phyloP scores from a whole-genome alignment of 495 filamentous ascomycete genomes.

The Chaetomium tenue region DNA sequence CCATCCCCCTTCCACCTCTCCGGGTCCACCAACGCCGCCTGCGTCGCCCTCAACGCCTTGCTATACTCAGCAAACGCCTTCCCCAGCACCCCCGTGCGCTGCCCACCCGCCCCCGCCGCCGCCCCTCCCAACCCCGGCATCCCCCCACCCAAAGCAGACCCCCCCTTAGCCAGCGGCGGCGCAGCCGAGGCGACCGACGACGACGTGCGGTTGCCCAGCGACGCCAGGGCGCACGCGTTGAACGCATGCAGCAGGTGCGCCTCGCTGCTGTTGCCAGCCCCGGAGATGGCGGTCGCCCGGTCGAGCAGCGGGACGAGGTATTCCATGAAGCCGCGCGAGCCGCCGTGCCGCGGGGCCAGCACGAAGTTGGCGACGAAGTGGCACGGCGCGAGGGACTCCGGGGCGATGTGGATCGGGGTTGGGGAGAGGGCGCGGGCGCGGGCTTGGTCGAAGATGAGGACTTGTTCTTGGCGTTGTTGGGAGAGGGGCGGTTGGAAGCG shows the following conservation, averaged over 20 bases:
- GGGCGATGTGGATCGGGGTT: slow-evolving; percentile 32
- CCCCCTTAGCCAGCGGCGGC: neutral
- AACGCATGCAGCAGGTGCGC: slow-evolving; percentile 55
- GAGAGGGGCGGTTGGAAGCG: neutral
- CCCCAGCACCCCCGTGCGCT: slow-evolving; percentile 27
- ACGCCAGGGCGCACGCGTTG: slow-evolving; percentile 60
- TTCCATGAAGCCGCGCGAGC: slow-evolving; percentile 54
- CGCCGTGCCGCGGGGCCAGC: slow-evolving; percentile 46
- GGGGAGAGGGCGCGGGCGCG: neutral
- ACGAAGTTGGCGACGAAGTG: slow-evolving; percentile 58
- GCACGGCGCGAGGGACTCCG: slow-evolving; percentile 52
- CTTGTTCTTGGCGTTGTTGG: slow-evolving; percentile 6
- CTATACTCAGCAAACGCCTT: slow-evolving; percentile 46
- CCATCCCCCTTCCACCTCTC: slow-evolving; percentile 46
- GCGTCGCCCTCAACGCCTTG: slow-evolving; percentile 54
- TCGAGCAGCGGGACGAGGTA: slow-evolving; percentile 54
- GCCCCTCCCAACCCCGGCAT: neutral
- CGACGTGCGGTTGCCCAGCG: slow-evolving; percentile 43
- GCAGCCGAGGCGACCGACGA: neutral
- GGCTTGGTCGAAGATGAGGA: neutral
- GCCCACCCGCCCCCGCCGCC: neutral
- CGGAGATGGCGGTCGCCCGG: no score
- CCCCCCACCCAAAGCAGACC: neutral
- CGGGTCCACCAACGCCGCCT: slow-evolving; percentile 53
- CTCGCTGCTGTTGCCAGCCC: slow-evolving; percentile 30